Base-by-base conservation (phyloP, 2,329 filamentous ascomycete genomes). In the Alternaria infectoria region DNA sequence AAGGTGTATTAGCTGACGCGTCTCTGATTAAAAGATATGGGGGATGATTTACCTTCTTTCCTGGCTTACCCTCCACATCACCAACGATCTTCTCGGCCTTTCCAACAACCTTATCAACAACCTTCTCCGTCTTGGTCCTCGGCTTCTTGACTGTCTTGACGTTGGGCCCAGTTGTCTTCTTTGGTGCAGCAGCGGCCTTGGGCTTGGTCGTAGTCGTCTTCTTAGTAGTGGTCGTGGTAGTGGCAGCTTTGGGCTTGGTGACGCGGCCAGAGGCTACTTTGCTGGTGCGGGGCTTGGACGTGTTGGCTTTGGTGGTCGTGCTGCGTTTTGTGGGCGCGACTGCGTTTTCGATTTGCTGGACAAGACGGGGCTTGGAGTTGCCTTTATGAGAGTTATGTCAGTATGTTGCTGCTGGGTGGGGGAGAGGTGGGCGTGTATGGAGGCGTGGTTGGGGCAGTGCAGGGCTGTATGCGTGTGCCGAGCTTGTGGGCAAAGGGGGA, bases 331-430 rank as follows among this genome's bases (percentile, higher is more conserved):
- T 83, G 28, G 69, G 70, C 43, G 77, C 66, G 36, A 69, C 56
- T 12, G 77, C 80, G 13, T 83, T 84, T 74, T 86, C 84, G 72
- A 86, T 74, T 47, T 81, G 78, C 63, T 80, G 75, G 74, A 87
- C 83, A 74, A 87, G 78, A 73, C 86, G 84, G 65, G 86, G 85
- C 76, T 82, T 83, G 66, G 84, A 83, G 79, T 69, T 67, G 30
- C 69, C 69, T 65, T 32, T 17, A n/a, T n/a, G n/a, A n/a, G n/a
- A n/a, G n/a, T n/a, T n/a, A n/a, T n/a, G 13, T 46, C 9, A 54
- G 43, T 57, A 47, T 32, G 49, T 52, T 58, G 49, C 21, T 52
- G 46, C 13, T 84, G 83, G 79, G 77, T 54, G 12, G 45, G n/a
- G 21, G 9, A 7, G 26, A 21, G 12, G 15, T 19, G 1, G 25